Evolutionary conservation across 2,329 filamentous ascomycete genomes (phyloP).

Genomic region (Exophiala spinifera): DNA sequence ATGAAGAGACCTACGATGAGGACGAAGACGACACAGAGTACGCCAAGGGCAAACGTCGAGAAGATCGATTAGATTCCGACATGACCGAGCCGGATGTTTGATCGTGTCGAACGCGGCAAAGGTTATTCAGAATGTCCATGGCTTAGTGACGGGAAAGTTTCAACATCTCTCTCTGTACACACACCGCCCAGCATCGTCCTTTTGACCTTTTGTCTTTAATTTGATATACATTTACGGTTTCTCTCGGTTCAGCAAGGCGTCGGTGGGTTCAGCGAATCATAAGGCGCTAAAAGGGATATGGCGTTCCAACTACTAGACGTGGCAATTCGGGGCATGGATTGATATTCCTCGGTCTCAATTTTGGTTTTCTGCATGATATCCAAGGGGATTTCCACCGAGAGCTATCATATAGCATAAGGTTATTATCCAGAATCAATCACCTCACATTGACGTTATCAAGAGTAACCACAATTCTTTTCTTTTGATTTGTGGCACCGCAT

Average conservation of each 20-base stretch:
- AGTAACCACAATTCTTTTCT: background rate
- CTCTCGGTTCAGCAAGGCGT: background rate
- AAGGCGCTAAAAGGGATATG: background rate
- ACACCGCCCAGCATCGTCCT: too few relatives aligned
- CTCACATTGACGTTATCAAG: background rate
- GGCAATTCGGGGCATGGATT: too few relatives aligned
- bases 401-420: background rate
- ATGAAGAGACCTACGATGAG: constrained; percentile 43
- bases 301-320: too few relatives aligned
- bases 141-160: background rate
- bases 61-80: constrained; percentile 26
- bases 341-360: background rate
- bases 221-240: background rate
- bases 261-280: background rate
- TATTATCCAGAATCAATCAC: background rate
- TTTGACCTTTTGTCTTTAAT: background rate
- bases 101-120: background rate
- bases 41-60: constrained; percentile 22
- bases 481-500: too few relatives aligned
- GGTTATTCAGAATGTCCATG: too few relatives aligned
- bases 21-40: constrained; percentile 17
- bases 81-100: constrained; percentile 26
- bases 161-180: background rate
- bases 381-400: constrained; percentile 2
- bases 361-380: constrained; percentile 11